Evolutionary conservation across 2,329 filamentous ascomycete genomes (phyloP).

Genomic region (Trichoderma polysporum): DNA sequence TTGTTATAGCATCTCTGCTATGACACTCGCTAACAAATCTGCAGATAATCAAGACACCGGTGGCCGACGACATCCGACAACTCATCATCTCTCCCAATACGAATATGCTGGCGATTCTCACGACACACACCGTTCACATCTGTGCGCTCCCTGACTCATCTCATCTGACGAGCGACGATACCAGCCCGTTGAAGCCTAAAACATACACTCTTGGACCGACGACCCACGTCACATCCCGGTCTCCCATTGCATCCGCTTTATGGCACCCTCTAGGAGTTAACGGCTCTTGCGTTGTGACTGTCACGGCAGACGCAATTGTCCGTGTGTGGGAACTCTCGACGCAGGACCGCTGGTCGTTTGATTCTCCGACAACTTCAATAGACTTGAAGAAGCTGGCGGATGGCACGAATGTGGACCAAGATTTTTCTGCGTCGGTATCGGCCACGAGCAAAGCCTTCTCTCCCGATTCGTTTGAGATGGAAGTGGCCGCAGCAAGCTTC

Average conservation of each 20-base stretch:
- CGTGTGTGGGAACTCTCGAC: constrained; percentile 86
- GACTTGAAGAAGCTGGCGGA: constrained; percentile 88
- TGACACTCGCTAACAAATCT: neutral
- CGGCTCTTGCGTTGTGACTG: constrained; percentile 78
- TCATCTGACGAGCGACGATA: constrained; percentile 69
- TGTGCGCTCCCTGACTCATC: constrained; percentile 79
- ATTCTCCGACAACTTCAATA: constrained; percentile 76
- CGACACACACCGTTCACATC: constrained; percentile 84
- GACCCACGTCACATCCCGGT: constrained; percentile 83
- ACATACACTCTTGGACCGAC: constrained; percentile 91
- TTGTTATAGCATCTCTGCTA: neutral
- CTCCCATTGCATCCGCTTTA: constrained; percentile 74
- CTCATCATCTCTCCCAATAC: constrained; percentile 79
- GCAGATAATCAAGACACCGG: constrained; percentile 72
- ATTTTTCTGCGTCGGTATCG: constrained; percentile 74
- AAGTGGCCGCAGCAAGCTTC: constrained; percentile 88
- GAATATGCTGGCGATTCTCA: constrained; percentile 81
- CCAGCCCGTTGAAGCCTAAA: constrained; percentile 71
- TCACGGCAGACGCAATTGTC: constrained; percentile 84
- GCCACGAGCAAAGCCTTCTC: constrained; percentile 80
- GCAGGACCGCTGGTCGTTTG: constrained; percentile 84
- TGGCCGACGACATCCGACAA: constrained; percentile 80
- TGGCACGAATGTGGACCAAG: constrained; percentile 76
- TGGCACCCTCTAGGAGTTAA: constrained; percentile 92
- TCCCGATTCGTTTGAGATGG: constrained; percentile 87